Evolutionary conservation across 2,329 filamentous ascomycete species (phyloP), one percentile per base, ranked within the genome.

Genomic region (Aspergillus persii): DNA sequence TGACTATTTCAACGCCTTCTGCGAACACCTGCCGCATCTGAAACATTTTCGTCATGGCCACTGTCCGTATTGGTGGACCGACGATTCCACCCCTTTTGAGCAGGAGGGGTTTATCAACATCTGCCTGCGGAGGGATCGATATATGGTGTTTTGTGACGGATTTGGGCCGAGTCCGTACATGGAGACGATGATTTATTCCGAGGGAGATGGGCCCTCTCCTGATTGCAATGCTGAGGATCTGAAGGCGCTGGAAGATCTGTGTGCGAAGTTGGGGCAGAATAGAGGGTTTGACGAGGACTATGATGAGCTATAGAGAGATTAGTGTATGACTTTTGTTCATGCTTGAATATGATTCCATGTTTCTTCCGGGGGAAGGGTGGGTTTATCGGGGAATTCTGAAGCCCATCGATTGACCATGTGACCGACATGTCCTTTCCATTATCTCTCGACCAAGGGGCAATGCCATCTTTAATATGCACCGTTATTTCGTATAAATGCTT

Each of bases 141-240:
- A 70, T 41, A 56, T 66, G 54, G 61, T 58, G 3, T 70, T 58
- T 53, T 63, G 57, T 48, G 61, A 69, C 56, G 64, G 63, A 41
- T 61, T 53, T 56, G 59, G 58, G 41, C 63, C 60, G 18, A 63
- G 54, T 50, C 61, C 57, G 58, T 67, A 67, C 54, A 62, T 66
- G 57, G 12, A 57, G 26, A 49, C 46, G 9, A 33, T 52, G 33
- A 46, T 52, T n/a, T 55, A 54, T n/a, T 18, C 8, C 15, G 53
- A 27, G 48, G 54, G 48, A 11, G 49, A 31, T 57, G 56, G 49
- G 52, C 53, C 8, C 8, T 23, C 8, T 4, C 46, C 46, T 8
- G 27, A 49, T 11, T 49, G 46, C 18, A 11, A 26, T 49, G 59
- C 61, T 26, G 63, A 68, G 27, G 66, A 69, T 61, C 46, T 49